phyloP scores from a whole-genome alignment of 2,329 filamentous ascomycete species.

The Colletotrichum falcatum region DNA sequence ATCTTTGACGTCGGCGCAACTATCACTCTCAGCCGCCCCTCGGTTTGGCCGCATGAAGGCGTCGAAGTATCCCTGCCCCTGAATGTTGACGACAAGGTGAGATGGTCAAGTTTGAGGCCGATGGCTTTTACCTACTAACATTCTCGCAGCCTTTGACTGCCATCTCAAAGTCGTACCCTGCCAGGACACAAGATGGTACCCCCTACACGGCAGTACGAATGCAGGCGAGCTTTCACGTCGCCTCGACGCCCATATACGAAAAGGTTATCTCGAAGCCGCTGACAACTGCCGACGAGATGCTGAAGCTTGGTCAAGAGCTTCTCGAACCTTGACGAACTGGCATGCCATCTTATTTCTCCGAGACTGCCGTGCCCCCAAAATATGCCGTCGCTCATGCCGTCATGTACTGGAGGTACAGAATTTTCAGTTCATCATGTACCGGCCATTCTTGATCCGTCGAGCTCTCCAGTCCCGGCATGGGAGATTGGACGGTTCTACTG shows the following conservation, averaged over 20 bases:
- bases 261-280: slow-evolving; percentile 58
- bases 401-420: slow-evolving; percentile 58
- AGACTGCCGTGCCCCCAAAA: slow-evolving; percentile 49
- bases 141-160: slow-evolving; percentile 46
- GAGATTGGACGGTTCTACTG: slow-evolving; percentile 15
- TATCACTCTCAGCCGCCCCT: slow-evolving; percentile 52
- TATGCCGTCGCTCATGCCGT: slow-evolving; percentile 56
- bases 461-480: slow-evolving; percentile 43
- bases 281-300: slow-evolving; percentile 55
- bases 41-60: slow-evolving; percentile 43
- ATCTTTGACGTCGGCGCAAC: slow-evolving; percentile 59
- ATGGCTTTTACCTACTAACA: not conserved
- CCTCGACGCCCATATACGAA: slow-evolving; percentile 58
- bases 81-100: slow-evolving; percentile 48
- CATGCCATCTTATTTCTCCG: slow-evolving; percentile 53
- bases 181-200: slow-evolving; percentile 54
- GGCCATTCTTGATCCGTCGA: slow-evolving; percentile 58
- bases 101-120: not conserved
- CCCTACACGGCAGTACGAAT: slow-evolving; percentile 57
- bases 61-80: slow-evolving; percentile 49
- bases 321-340: slow-evolving; percentile 54
- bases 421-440: slow-evolving; percentile 61
- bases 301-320: slow-evolving; percentile 53
- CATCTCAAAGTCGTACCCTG: slow-evolving; percentile 49
- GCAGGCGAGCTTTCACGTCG: slow-evolving; percentile 59